Base-by-base conservation (phyloP, 768 basidiomycete genomes). In the Boletellus emodensis region DNA sequence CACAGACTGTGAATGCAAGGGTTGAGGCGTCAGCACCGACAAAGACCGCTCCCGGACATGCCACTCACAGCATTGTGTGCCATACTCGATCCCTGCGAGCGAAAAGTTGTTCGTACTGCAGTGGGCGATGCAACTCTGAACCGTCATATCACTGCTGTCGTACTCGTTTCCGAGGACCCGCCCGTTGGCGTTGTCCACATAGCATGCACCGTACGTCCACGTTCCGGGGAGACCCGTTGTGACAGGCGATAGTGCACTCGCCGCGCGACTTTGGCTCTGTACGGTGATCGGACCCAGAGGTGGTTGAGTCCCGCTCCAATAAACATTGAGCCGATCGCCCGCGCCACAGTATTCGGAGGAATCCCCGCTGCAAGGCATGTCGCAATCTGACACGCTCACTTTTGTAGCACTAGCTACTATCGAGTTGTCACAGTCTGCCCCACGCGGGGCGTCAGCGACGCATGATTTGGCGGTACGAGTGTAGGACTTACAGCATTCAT, bases 41-140 rank as follows among this genome's bases (percentile, higher is more conserved):
- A 34, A 32, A 17, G 33, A 30, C 20, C 28, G 17, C 3, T 1
- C 34, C 43, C 14, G 15, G 34, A n/a, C 35, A 43, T n/a, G 38
- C 22, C 6, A 73, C 78, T 58, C 56, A 83, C 81, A 74, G 49
- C 75, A 76, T 52, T 79, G 72, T 3, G 62, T 62, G 40, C 76
- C 64, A 51, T 77, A 94, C 64, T 94, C 90, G 36, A 79, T 71
- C 14, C 81, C 90, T 5, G 87, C 88, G 38, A 89, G 58, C 0
- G 82, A 79, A 67, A 76, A 89, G 51, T 81, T 80, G 53, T 73
- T 70, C 2, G 71, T 60, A 0, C 58, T 58, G 65, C 92, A 94
- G 24, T 72, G 63, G 3, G 68, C 63, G 43, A 91, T 75, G 60
- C 92, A 94, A 12, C 61, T 63, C 57, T 85, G 71, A 40, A 87